Evolutionary conservation across 1,139 yeast genomes (phyloP).

Genomic region (Keqinozyma sinolaborantium): DNA sequence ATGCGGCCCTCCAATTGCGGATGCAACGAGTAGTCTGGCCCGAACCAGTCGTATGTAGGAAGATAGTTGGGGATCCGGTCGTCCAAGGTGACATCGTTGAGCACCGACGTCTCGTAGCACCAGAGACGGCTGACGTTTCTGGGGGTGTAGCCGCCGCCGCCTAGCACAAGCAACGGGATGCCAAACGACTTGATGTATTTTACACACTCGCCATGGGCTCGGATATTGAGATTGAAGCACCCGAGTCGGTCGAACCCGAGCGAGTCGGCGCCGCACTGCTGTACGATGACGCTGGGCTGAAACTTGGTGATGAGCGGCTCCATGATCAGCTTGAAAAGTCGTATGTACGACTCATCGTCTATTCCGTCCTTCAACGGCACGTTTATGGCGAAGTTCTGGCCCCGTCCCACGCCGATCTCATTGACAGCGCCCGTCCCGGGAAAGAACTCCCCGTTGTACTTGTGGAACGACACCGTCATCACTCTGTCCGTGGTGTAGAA

Average conservation of each 20-base stretch:
- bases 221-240: constrained; percentile 86
- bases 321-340: constrained; percentile 75
- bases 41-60: constrained; percentile 86
- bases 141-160: constrained; percentile 98
- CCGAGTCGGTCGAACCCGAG: constrained; percentile 89
- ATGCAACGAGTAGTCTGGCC: constrained; percentile 87
- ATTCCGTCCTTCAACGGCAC: constrained; percentile 92
- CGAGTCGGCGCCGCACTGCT: constrained; percentile 94
- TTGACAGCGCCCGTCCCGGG: constrained; percentile 94
- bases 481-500: constrained; percentile 95
- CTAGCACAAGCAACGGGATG: constrained; percentile 85
- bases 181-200: constrained; percentile 84
- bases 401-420: constrained; percentile 86
- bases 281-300: constrained; percentile 87
- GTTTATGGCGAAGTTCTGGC: constrained; percentile 81
- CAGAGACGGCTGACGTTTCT: constrained; percentile 91
- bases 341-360: constrained; percentile 80
- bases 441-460: constrained; percentile 91
- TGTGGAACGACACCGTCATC: constrained; percentile 97
- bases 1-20: constrained; percentile 86
- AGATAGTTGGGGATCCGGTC: constrained; percentile 71
- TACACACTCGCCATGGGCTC: constrained; percentile 95
- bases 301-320: constrained; percentile 74
- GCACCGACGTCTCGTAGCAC: constrained; percentile 91
- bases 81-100: constrained; percentile 75